Conservation (phyloP, 2,329 filamentous ascomycete genomes). For the Stemphylium vesicarium region DNA sequence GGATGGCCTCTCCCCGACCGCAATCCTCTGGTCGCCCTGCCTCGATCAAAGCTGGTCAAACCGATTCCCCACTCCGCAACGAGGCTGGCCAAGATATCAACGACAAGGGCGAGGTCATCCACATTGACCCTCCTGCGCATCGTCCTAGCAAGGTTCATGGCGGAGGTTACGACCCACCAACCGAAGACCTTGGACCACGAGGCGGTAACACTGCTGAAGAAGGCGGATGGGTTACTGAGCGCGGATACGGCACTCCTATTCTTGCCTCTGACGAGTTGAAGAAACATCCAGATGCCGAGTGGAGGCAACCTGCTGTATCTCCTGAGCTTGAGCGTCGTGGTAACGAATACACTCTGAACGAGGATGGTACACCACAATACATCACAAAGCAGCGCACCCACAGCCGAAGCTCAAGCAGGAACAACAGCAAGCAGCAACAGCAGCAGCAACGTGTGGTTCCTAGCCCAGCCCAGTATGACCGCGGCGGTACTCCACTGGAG, state of each 20-base stretch:
- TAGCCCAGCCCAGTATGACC: constrained; percentile 55
- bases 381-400: constrained; percentile 61
- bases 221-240: constrained; percentile 63
- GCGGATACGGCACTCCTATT: constrained; percentile 76
- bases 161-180: constrained; percentile 60
- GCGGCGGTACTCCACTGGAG: constrained; percentile 72
- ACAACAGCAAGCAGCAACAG: constrained; percentile 64
- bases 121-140: constrained; percentile 72
- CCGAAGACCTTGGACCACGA: constrained; percentile 58
- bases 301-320: constrained; percentile 81
- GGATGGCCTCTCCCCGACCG: constrained; percentile 72
- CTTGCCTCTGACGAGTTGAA: constrained; percentile 86
- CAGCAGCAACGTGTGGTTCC: constrained; percentile 48
- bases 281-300: constrained; percentile 72
- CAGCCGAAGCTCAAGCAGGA: constrained; percentile 54
- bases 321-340: constrained; percentile 67
- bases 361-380: constrained; percentile 48
- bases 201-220: constrained; percentile 54
- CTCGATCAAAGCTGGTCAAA: constrained; percentile 55
- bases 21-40: constrained; percentile 54
- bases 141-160: constrained; percentile 53
- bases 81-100: constrained; percentile 53
- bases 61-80: constrained; percentile 60
- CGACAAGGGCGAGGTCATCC: constrained; percentile 70
- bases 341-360: constrained; percentile 59